These are phyloP conservation scores for Jackrogersella multiformis DNA, from an alignment of 495 filamentous ascomycete genomes.

Conservation along the genomic window DNA sequence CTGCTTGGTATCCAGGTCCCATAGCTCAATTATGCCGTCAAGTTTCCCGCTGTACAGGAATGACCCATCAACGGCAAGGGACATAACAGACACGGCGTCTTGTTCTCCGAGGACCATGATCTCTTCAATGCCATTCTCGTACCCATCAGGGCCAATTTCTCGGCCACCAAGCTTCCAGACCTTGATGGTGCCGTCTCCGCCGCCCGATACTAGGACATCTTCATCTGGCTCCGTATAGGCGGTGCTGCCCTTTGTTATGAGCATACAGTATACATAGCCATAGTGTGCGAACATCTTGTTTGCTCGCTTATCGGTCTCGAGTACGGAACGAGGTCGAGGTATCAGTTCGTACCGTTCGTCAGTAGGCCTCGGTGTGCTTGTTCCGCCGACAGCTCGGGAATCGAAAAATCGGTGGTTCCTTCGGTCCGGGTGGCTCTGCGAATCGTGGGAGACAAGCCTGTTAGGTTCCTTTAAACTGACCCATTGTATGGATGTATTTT, in stretches of 20 bases:
- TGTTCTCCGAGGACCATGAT: conserved; percentile 77
- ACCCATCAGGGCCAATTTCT: conserved; percentile 51
- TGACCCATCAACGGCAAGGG: conserved; percentile 82
- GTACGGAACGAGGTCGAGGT: conserved; percentile 64
- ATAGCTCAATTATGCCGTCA: conserved; percentile 92
- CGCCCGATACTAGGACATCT: conserved; percentile 87
- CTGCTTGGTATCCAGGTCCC: conserved; percentile 96
- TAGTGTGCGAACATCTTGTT: conserved; percentile 91
- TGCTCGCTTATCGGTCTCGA: conserved; percentile 85
- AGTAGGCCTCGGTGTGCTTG: conserved; percentile 72
- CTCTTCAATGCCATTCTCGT: conserved; percentile 63
- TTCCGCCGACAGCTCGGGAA: conserved; percentile 83
- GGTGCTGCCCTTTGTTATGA: conserved; percentile 71
- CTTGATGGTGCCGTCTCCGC: conserved; percentile 92
- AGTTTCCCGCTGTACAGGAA: conserved; percentile 90
- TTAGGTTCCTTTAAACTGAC: conserved; percentile 57
- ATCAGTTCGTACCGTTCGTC: conserved; percentile 59
- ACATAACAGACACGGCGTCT: conserved; percentile 81
- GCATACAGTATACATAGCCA: conserved; percentile 96
- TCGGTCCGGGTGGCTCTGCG: conserved; percentile 75
- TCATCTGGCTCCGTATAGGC: conserved; percentile 70
- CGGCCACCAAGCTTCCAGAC: conserved; percentile 76
- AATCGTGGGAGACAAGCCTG: conserved; percentile 65
- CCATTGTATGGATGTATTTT: conserved; percentile 92
- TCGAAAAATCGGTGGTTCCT: conserved; percentile 96